Evolutionary conservation across 2,329 filamentous ascomycete species (phyloP), one percentile per base, ranked within the genome.

Genomic region (Clonostachys rhizophaga): DNA sequence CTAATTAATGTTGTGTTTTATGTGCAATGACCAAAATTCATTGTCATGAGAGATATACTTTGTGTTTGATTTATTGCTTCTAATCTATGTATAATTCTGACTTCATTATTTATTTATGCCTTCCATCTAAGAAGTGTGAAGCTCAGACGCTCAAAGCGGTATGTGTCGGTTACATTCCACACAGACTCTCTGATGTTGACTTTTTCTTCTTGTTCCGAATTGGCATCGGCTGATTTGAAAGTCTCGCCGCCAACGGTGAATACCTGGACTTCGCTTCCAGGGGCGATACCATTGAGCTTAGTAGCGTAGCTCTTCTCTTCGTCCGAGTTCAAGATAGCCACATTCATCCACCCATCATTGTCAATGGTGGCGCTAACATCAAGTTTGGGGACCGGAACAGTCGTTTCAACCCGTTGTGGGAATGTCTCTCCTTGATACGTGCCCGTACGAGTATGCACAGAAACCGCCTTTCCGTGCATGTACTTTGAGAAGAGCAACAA

Each of bases 311-410:
- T 78, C 51, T 76, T 70, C 9, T 75, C 72, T 51, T 86, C 81
- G 50, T 76, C 73, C 30, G 89, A 76, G 60, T 94, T 94, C 14
- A 90, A 86, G 1, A 91, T 87, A 5, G 79, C 86, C 52, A 92
- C 55, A 52, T 74, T 86, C 2, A 86, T 72, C 44, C 71, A 76
- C 0, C 86, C 86, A 30, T 72, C 81, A 34, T 60, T 74, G 42
- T 75, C 71, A 6, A 84, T 55, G 3, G 75, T 69, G 3, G 83
- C 85, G 52, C 81, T 84, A 24, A 84, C 83, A 59, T 89, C 86
- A 47, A 89, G 62, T 70, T 79, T 90, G 6, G 87, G 84, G 6
- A 83, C 85, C 54, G 87, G 82, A 52, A 87, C 75, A 81, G 33
- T 74, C 10, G 77, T 78, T 33, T 79, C 70, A 47, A 88, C 71